A percentile compares a stretch with the other conserved stretches of the same genome.
phyloP scores from a whole-genome alignment of 106 monocot species.

The Acanthochlamys bracteata region DNA sequence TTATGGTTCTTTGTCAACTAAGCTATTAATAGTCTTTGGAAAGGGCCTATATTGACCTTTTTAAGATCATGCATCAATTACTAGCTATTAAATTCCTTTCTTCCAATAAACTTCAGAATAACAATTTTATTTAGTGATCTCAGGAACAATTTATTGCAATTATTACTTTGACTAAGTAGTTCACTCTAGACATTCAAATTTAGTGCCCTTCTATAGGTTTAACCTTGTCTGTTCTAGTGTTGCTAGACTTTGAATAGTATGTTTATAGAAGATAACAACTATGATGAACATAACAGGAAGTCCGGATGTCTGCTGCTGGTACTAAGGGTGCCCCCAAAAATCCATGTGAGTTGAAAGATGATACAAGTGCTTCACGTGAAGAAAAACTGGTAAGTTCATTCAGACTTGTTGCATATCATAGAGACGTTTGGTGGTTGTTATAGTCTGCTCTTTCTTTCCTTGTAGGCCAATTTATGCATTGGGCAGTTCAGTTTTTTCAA shows the following conservation, averaged over 20 bases:
- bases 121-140: background rate
- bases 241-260: too few relatives aligned
- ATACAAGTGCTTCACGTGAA: constrained; percentile 71
- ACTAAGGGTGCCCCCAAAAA: constrained; percentile 71
- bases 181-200: background rate
- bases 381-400: constrained; percentile 65
- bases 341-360: constrained; percentile 74
- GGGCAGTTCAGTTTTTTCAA: too few relatives aligned
- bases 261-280: too few relatives aligned
- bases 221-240: background rate
- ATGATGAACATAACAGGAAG: constrained; percentile 44
- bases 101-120: background rate
- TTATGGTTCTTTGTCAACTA: background rate
- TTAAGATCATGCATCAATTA: too few relatives aligned
- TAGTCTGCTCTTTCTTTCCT: too few relatives aligned
- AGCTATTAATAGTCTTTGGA: background rate
- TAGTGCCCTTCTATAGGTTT: background rate
- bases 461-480: too few relatives aligned
- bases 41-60: too few relatives aligned
- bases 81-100: too few relatives aligned
- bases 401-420: background rate
- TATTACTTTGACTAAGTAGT: background rate
- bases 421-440: too few relatives aligned
- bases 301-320: constrained; percentile 91
- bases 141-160: background rate